A percentile compares a stretch with the other conserved stretches of the same genome.
These are phyloP conservation scores for Scedosporium boydii DNA, from an alignment of 2,329 filamentous ascomycete genomes.

Conservation along the genomic window DNA sequence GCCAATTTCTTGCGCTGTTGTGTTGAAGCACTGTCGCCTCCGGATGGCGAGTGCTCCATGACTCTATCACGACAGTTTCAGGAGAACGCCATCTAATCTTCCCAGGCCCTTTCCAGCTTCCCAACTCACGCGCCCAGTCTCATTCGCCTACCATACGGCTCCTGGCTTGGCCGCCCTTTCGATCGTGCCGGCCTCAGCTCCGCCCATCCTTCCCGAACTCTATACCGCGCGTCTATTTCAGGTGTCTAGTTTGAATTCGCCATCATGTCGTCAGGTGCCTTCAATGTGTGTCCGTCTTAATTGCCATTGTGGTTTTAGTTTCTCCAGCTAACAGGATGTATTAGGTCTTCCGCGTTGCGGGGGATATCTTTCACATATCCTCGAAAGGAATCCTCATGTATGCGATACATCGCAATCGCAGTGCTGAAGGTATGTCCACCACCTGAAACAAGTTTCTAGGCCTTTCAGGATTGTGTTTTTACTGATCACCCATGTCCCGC, in stretches of 20 bases:
- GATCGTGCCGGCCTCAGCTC: too few species aligned
- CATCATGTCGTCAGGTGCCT: not conserved
- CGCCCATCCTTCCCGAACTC: not conserved
- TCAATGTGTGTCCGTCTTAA: not conserved
- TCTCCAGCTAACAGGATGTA: not conserved
- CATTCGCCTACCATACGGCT: too few species aligned
- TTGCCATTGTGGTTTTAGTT: not conserved
- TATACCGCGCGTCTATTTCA: not conserved
- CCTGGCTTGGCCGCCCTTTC: too few species aligned
- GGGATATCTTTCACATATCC: conserved; percentile 72
- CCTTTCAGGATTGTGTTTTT: too few species aligned
- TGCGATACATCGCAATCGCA: conserved; percentile 80
- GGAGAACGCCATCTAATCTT: too few species aligned
- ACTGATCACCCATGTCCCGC: not conserved
- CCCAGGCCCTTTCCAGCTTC: too few species aligned
- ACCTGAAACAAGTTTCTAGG: not conserved
- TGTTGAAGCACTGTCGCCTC: too few species aligned
- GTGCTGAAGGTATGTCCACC: conserved; percentile 55
- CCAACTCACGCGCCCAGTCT: too few species aligned
- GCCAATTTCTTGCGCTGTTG: too few species aligned
- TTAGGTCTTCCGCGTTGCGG: conserved; percentile 64
- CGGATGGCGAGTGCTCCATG: too few species aligned
- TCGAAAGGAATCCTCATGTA: conserved; percentile 88
- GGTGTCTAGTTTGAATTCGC: too few species aligned
- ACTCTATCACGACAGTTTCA: too few species aligned